A percentile compares a stretch with the other conserved stretches of the same genome.
These are phyloP conservation scores for Cercospora canescens DNA, from an alignment of 2,329 filamentous ascomycete genomes.

Conservation along the genomic window DNA sequence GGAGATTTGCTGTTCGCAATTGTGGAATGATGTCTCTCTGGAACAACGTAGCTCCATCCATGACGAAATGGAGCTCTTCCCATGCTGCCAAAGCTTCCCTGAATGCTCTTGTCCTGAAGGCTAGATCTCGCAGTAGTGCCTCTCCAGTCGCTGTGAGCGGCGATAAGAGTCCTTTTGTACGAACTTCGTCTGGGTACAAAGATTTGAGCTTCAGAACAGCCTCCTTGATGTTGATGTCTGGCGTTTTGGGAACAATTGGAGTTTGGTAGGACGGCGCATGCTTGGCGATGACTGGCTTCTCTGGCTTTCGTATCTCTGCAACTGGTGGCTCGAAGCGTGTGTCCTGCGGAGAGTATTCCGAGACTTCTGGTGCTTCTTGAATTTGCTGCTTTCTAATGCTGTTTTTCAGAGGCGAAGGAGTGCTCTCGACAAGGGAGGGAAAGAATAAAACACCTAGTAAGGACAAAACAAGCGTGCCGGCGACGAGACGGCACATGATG, in stretches of 20 bases:
- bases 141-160: slow-evolving; percentile 19
- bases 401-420: not conserved
- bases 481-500: not conserved
- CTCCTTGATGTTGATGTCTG: slow-evolving; percentile 1
- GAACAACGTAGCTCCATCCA: not conserved
- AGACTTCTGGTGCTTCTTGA: not conserved
- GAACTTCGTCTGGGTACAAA: slow-evolving; percentile 12
- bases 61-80: slow-evolving; percentile 18
- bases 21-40: slow-evolving; percentile 15
- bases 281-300: not conserved
- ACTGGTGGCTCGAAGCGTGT: not conserved
- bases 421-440: not conserved
- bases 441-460: not conserved
- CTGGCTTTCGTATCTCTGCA: not conserved
- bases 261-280: not conserved
- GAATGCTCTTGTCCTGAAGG: slow-evolving; percentile 18
- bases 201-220: slow-evolving; percentile 5
- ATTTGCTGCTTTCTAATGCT: not conserved
- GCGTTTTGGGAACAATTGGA: not conserved
- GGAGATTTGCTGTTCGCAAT: slow-evolving; percentile 4
- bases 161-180: slow-evolving; percentile 16
- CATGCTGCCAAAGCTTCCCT: slow-evolving; percentile 18
- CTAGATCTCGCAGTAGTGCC: slow-evolving; percentile 20
- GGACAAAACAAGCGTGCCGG: not conserved
- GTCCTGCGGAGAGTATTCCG: not conserved